Conservation (phyloP, 2,329 filamentous ascomycete genomes). For the Phaeophleospora eucalypticola region DNA sequence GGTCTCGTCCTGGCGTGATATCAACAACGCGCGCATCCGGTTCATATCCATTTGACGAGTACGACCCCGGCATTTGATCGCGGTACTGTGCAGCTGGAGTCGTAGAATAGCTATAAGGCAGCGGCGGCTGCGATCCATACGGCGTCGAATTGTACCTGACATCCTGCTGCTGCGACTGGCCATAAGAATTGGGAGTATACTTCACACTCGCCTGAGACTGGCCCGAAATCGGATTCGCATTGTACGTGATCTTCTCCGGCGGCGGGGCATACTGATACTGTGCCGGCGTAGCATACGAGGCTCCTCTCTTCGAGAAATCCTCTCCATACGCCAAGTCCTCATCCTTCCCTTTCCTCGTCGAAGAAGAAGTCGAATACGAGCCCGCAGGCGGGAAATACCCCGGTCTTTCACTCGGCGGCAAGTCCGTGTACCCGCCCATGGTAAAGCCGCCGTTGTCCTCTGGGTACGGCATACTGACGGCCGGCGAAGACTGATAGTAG, state of each 20-base stretch:
- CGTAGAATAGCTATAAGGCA: slow-evolving; percentile 13
- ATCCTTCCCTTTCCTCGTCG: slow-evolving; percentile 13
- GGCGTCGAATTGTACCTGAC: slow-evolving; percentile 13
- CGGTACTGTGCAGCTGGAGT: slow-evolving; percentile 14
- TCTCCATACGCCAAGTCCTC: slow-evolving; percentile 33
- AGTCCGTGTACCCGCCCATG: slow-evolving; percentile 43
- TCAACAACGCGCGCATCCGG: slow-evolving; percentile 37
- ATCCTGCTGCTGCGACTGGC: not conserved
- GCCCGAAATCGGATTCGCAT: slow-evolving; percentile 30
- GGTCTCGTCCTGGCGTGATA: slow-evolving; percentile 36
- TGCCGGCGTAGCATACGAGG: slow-evolving; percentile 21
- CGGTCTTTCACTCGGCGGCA: slow-evolving; percentile 43
- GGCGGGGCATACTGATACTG: slow-evolving; percentile 37
- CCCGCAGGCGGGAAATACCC: slow-evolving; percentile 28
- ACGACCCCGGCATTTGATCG: slow-evolving; percentile 20
- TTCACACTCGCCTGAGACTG: slow-evolving; percentile 1
- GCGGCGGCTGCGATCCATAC: slow-evolving; percentile 14
- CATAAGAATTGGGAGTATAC: not conserved
- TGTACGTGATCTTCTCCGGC: slow-evolving; percentile 42
- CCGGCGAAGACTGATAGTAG: slow-evolving; percentile 10
- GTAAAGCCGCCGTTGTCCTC: slow-evolving; percentile 33
- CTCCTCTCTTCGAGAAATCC: slow-evolving; percentile 14
- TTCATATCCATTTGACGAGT: slow-evolving; percentile 23
- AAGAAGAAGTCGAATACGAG: slow-evolving; percentile 15
- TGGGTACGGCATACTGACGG: slow-evolving; percentile 26